Evolutionary conservation across 768 basidiomycete genomes (phyloP).

Genomic region (Xerocomellus amylosporus): DNA sequence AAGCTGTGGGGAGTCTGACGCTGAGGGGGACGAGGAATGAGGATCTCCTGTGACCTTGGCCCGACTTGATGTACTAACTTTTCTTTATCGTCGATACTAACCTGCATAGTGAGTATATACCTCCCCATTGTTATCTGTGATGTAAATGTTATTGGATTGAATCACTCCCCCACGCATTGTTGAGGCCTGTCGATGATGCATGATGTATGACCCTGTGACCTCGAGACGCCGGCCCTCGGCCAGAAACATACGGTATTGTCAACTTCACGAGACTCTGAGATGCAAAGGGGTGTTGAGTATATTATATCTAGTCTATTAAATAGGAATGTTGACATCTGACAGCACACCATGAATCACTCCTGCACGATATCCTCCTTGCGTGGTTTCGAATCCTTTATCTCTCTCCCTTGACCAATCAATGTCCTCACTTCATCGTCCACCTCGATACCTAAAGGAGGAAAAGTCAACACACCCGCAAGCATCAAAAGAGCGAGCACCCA

Average conservation of each 20-base stretch:
- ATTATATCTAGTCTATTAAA: conserved; percentile 12
- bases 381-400: conserved; percentile 76
- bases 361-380: conserved; percentile 95
- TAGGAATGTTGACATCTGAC: conserved; percentile 7
- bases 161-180: no score
- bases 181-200: no score
- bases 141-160: not conserved
- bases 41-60: no score
- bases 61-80: not conserved
- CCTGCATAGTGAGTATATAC: conserved; percentile 1
- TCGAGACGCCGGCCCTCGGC: no score
- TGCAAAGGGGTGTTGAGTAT: not conserved
- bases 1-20: conserved; percentile 2
- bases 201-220: no score
- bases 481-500: conserved; percentile 30
- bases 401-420: conserved; percentile 78
- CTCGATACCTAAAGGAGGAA: conserved; percentile 63
- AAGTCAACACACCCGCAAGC: conserved; percentile 1
- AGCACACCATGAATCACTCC: conserved; percentile 41
- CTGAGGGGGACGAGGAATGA: conserved; percentile 2
- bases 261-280: not conserved
- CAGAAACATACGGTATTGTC: no score
- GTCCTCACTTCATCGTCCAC: conserved; percentile 83
- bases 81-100: not conserved
- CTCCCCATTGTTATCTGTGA: not conserved